Evolutionary conservation across 2,329 filamentous ascomycete genomes (phyloP), one percentile per base, ranked within the genome.

Genomic region (Chaetomium sp.): DNA sequence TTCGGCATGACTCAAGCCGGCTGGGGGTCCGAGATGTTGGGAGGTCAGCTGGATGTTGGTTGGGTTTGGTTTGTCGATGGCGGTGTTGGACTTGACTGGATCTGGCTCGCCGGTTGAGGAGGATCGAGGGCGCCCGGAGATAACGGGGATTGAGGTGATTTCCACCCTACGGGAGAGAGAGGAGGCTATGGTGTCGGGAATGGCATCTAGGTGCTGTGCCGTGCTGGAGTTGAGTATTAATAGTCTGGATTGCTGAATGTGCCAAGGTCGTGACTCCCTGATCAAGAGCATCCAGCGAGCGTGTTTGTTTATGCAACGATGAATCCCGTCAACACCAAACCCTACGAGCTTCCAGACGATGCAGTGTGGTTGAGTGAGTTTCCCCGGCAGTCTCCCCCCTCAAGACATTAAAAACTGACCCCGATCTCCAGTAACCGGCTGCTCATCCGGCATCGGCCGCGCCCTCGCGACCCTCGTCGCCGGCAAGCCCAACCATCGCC

Each of bases 381-480:
- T 3, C 3, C 50, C 25, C 6, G 3, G 2, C 4, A 3, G 12
- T 13, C 1, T 9, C 13, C 19, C 38, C 2, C 9, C 16, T 13
- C 3, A n/a, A 8, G 10, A 29, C 16, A 29, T 23, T 38, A 42
- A 5, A 35, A 58, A 47, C 16, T 53, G 10, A 54, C 31, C 7
- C 29, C 16, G 7, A 42, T 21, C 25, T 33, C 50, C 38, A 64
- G 62, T 50, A 27, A 59, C 50, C 35, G 81, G 82, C 19, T 83
- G 80, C 68, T 83, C 82, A 0, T 78, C 76, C 0, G 82, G 82
- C 13, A 81, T 84, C 8, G 81, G 82, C 50, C 73, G 73, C 35
- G 74, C 74, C 1, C 70, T 83, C 23, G 78, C 78, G 13, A 70
- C 69, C 23, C 71, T 76, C 23, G 70, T 82, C 49, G 74, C 78